phyloP scores from a whole-genome alignment of 2,329 filamentous ascomycete species.

The Apiospora aurea region DNA sequence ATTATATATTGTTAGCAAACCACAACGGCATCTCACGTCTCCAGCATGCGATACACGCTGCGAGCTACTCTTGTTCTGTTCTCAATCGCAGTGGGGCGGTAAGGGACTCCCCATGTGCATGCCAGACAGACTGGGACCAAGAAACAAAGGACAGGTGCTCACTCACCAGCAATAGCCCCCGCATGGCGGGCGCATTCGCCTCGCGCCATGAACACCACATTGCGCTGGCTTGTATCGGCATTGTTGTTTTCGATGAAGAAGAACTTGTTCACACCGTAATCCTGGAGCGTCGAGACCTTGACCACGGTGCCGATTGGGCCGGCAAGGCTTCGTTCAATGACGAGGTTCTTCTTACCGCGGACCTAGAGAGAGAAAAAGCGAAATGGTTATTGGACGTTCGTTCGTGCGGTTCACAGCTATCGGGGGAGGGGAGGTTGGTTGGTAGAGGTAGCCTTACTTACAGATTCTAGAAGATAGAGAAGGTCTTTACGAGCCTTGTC shows the following conservation, averaged over 20 bases:
- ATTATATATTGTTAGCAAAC: constrained; percentile 47
- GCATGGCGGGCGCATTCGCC: constrained; percentile 88
- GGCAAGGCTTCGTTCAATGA: constrained; percentile 89
- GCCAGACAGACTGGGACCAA: neutral
- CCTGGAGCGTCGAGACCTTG: constrained; percentile 93
- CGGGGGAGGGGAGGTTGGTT: neutral
- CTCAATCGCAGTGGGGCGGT: neutral
- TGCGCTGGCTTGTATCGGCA: constrained; percentile 91
- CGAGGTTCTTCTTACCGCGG: constrained; percentile 97
- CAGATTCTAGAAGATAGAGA: constrained; percentile 89
- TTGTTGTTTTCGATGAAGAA: constrained; percentile 97
- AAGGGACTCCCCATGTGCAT: neutral
- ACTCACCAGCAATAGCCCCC: constrained; percentile 86
- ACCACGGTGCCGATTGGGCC: constrained; percentile 90
- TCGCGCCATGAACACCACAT: constrained; percentile 91
- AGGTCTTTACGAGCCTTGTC: constrained; percentile 88
- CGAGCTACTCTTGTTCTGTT: neutral
- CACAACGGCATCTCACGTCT: neutral
- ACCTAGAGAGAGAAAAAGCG: constrained; percentile 64
- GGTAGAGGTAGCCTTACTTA: constrained; percentile 63
- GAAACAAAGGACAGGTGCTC: constrained; percentile 46
- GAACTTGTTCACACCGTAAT: constrained; percentile 97
- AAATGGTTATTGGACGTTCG: constrained; percentile 24
- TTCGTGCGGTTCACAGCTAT: neutral
- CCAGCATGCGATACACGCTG: neutral